Percentiles rank a stretch among this genome's conserved stretches.
Evolutionary conservation across 2,329 filamentous ascomycete genomes (phyloP).

Genomic region (Epicoccum nigrum): DNA sequence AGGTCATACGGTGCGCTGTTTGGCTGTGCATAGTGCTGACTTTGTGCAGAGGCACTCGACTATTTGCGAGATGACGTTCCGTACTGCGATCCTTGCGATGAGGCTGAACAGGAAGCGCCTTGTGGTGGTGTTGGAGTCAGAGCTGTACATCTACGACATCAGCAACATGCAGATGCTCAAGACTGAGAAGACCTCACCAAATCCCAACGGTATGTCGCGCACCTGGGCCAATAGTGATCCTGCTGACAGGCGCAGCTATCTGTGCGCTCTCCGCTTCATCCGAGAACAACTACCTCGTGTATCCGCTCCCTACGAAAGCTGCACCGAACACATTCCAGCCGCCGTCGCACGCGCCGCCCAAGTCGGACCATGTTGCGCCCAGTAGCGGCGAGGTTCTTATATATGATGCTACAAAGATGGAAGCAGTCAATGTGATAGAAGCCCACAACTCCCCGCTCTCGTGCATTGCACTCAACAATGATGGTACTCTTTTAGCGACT

Average conservation of each 20-base stretch:
- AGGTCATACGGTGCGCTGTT: constrained; percentile 59
- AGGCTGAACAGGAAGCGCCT: constrained; percentile 93
- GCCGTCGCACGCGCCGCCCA: constrained; percentile 85
- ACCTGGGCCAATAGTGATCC: background rate
- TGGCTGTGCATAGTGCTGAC: background rate
- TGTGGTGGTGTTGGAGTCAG: constrained; percentile 90
- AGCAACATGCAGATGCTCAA: constrained; percentile 96
- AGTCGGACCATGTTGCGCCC: constrained; percentile 73
- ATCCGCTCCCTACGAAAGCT: constrained; percentile 77
- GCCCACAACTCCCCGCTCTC: constrained; percentile 91
- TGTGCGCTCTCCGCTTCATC: constrained; percentile 93
- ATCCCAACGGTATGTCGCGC: constrained; percentile 68
- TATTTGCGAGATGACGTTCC: constrained; percentile 98
- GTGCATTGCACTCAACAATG: constrained; percentile 88
- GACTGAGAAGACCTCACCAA: constrained; percentile 92
- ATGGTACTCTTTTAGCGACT: constrained; percentile 89
- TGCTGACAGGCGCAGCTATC: constrained; percentile 64
- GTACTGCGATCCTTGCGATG: constrained; percentile 92
- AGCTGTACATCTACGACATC: constrained; percentile 98
- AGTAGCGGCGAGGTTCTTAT: constrained; percentile 92
- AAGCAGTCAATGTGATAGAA: constrained; percentile 94
- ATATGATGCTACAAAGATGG: constrained; percentile 86
- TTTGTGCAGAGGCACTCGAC: constrained; percentile 69
- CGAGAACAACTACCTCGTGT: constrained; percentile 94
- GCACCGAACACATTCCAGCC: constrained; percentile 59